phyloP scores from a whole-genome alignment of 495 filamentous ascomycete genomes.

The Podospora comata region DNA sequence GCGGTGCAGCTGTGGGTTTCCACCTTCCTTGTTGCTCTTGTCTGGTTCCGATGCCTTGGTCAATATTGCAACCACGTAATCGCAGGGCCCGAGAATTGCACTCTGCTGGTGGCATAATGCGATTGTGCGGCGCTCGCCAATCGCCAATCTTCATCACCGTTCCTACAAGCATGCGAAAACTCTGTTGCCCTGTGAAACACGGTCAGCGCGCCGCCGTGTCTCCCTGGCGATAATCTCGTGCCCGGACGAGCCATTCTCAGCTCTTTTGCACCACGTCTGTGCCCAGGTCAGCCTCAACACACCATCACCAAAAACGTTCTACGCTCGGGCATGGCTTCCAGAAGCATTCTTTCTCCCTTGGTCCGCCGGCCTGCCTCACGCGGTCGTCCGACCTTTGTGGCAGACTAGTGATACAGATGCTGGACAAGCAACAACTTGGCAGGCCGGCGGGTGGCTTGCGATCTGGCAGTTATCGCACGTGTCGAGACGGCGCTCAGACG shows the following conservation, averaged over 20 bases:
- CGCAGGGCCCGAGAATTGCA: constrained; percentile 8
- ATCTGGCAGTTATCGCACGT: constrained; percentile 6
- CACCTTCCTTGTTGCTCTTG: not conserved
- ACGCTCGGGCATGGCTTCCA: constrained; percentile 12
- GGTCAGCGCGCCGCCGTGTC: not conserved
- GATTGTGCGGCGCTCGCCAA: constrained; percentile 1
- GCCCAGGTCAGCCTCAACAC: constrained; percentile 10
- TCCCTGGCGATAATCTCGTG: not conserved
- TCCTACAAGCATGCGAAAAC: not conserved
- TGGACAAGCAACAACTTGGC: constrained; percentile 1
- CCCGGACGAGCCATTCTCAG: not conserved
- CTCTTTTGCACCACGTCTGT: not conserved
- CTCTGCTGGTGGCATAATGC: constrained; percentile 8
- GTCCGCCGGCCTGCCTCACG: not conserved
- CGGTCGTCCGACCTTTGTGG: not conserved
- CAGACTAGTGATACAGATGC: not conserved
- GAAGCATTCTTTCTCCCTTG: constrained; percentile 15
- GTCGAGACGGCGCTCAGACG: constrained; percentile 6
- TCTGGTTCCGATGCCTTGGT: constrained; percentile 7
- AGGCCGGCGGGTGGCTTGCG: not conserved
- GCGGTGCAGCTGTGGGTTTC: not conserved
- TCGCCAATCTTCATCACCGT: not conserved
- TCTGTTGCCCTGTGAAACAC: not conserved
- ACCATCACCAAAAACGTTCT: constrained; percentile 3
- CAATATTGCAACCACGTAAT: constrained; percentile 19